A percentile compares a stretch with the other conserved stretches of the same genome.
Conservation (phyloP, 805 yeast genomes). For the Groenewaldozyma salmanticensis region DNA sequence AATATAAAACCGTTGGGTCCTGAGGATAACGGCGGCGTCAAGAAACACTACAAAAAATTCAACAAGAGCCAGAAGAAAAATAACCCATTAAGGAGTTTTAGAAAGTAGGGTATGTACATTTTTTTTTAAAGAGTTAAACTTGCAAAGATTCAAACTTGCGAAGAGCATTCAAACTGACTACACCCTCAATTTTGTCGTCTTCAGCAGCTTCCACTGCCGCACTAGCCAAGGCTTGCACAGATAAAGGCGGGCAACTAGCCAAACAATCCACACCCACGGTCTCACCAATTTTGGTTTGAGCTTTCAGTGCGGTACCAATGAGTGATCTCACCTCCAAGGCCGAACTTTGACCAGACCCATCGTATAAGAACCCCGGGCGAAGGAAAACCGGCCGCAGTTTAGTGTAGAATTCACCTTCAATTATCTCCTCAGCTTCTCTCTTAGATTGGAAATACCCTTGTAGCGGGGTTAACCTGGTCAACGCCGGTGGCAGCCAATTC, state of each 20-base stretch:
- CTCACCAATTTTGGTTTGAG: not conserved
- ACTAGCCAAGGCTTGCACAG: conserved; percentile 55
- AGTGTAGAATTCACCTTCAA: conserved; percentile 36
- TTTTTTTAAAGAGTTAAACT: no score
- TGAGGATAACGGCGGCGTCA: conserved; percentile 19
- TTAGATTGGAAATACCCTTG: conserved; percentile 65
- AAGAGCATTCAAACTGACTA: conserved; percentile 43
- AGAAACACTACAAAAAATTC: conserved; percentile 14
- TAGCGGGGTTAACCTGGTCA: conserved; percentile 22
- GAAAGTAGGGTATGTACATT: not conserved
- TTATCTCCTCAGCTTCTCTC: conserved; percentile 55
- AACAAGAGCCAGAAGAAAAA: conserved; percentile 20
- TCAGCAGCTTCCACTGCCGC: conserved; percentile 46
- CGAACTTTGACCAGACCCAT: conserved; percentile 27
- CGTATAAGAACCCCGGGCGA: conserved; percentile 82
- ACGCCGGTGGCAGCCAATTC: conserved; percentile 54
- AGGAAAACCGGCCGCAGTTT: conserved; percentile 50
- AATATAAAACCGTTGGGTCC: conserved; percentile 12
- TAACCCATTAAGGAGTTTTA: conserved; percentile 57
- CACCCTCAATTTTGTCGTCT: conserved; percentile 44
- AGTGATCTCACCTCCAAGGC: conserved; percentile 3
- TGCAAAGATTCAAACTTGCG: conserved; percentile 10
- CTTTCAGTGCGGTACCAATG: conserved; percentile 1
- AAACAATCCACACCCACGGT: not conserved
- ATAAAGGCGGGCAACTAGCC: conserved; percentile 11